Evolutionary conservation across 306 rosid genomes (phyloP).

Genomic region (Herpetospermum pedunculosum): DNA sequence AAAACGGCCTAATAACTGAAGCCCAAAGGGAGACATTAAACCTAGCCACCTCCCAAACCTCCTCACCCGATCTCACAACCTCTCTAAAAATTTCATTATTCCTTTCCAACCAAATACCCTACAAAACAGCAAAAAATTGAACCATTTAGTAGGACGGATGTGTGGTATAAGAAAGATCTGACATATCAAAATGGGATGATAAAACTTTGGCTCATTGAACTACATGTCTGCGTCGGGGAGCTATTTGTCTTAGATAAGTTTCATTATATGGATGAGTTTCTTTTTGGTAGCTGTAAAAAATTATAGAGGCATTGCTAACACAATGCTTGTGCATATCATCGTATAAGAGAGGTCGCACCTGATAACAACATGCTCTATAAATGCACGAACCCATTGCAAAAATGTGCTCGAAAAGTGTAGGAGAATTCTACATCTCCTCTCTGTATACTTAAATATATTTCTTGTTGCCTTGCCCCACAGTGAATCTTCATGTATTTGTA

Average conservation of each 20-base stretch:
- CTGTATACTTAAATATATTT: neutral
- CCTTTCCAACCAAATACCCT: too few relatives aligned
- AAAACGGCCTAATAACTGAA: too few relatives aligned
- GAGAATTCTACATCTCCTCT: neutral
- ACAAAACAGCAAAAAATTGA: too few relatives aligned
- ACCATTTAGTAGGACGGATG: neutral
- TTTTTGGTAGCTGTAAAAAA: neutral
- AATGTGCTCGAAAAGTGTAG: neutral
- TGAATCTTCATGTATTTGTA: neutral
- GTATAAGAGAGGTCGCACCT: neutral
- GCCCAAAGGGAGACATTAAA: too few relatives aligned
- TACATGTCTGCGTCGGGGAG: neutral
- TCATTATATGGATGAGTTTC: neutral
- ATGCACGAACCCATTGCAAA: neutral
- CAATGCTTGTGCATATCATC: neutral
- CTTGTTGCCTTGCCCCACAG: neutral
- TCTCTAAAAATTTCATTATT: too few relatives aligned
- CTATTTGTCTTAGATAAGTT: neutral
- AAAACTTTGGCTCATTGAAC: neutral
- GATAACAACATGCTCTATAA: neutral
- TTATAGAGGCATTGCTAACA: too few relatives aligned
- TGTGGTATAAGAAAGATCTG: neutral
- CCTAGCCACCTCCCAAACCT: too few relatives aligned
- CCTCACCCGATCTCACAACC: too few relatives aligned
- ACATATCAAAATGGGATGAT: neutral